Percentiles rank a stretch among this genome's conserved stretches.
phyloP scores from a whole-genome alignment of 441 rosid species.

The Corymbia calophylla region DNA sequence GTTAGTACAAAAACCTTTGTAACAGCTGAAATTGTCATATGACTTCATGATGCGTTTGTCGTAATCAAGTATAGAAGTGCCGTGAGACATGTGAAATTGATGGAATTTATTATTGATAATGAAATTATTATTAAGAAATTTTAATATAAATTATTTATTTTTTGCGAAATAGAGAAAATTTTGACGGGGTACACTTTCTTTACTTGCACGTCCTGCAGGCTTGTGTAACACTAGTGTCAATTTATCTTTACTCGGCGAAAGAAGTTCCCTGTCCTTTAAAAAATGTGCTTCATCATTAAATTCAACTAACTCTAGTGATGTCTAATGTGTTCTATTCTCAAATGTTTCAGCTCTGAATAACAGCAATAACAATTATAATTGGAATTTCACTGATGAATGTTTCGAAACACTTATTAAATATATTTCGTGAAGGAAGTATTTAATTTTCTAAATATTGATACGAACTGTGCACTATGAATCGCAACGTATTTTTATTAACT shows the following conservation, averaged over 20 bases:
- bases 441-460: not conserved
- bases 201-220: not conserved
- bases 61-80: not conserved
- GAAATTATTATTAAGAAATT: no score
- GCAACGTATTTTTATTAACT: not conserved
- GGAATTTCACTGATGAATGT: not conserved
- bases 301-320: not conserved
- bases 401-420: not conserved
- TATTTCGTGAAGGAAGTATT: not conserved
- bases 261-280: not conserved
- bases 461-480: not conserved
- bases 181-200: not conserved
- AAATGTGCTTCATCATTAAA: not conserved
- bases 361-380: not conserved
- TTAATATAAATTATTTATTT: no score
- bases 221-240: not conserved
- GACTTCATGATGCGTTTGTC: not conserved
- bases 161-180: not conserved
- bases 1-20: accelerated
- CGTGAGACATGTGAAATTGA: not conserved
- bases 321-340: not conserved
- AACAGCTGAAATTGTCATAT: accelerated
- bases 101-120: not conserved
- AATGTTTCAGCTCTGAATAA: not conserved
- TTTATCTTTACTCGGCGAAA: not conserved